phyloP scores from a whole-genome alignment of 1,284 basidiomycete species.

The Puccinia hordei region DNA sequence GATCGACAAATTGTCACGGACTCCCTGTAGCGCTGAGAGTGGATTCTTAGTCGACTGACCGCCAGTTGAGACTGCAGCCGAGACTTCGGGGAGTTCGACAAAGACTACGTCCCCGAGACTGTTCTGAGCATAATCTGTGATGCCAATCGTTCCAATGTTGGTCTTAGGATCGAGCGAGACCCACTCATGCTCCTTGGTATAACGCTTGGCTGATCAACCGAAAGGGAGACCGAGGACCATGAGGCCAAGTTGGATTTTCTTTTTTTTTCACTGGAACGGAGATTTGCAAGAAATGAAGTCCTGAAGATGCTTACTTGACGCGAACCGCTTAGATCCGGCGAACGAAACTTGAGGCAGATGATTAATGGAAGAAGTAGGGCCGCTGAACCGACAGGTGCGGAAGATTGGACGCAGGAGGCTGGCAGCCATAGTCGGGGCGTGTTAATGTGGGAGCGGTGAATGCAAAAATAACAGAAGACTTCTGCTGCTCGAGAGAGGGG shows the following conservation, averaged over 20 bases:
- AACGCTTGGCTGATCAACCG: constrained; percentile 60
- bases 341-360: not conserved
- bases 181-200: constrained; percentile 88
- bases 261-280: not conserved
- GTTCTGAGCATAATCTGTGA: constrained; percentile 91
- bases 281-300: not conserved
- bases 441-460: no score
- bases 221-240: not conserved
- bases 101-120: constrained; percentile 96
- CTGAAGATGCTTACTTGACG: not conserved
- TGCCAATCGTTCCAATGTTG: constrained; percentile 78
- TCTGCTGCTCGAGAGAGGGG: no score
- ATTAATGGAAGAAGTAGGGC: not conserved
- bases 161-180: constrained; percentile 77
- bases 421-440: not conserved
- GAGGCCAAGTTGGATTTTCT: not conserved
- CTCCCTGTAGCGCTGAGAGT: not conserved
- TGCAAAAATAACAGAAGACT: no score
- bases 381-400: not conserved
- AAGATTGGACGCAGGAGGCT: constrained; percentile 7
- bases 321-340: constrained; percentile 9
- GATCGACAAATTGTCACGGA: not conserved
- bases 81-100: constrained; percentile 82
- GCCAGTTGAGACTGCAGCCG: constrained; percentile 71
- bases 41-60: constrained; percentile 63